phyloP scores from a whole-genome alignment of 192 early-diverging fungal genomes.

The Paraglomus occultum region DNA sequence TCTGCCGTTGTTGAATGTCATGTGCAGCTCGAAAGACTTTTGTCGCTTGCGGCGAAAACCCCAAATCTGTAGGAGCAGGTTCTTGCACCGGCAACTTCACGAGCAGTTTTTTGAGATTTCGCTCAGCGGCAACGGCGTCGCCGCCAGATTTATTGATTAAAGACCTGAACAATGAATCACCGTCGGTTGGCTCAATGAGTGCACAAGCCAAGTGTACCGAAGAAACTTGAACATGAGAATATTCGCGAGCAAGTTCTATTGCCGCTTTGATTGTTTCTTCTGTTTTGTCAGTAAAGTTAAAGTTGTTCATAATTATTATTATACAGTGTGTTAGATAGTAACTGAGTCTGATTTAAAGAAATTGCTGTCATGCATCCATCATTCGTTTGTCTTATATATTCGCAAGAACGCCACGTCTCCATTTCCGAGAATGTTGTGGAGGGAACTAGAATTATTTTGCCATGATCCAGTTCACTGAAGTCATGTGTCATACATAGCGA shows the following conservation, averaged over 20 bases:
- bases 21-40: slow-evolving; percentile 74
- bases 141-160: slow-evolving; percentile 84
- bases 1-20: slow-evolving; percentile 79
- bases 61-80: slow-evolving; percentile 77
- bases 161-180: slow-evolving; percentile 68
- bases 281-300: slow-evolving; percentile 87
- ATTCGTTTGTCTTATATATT: too few relatives aligned
- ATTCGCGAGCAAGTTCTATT: slow-evolving; percentile 70
- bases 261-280: slow-evolving; percentile 63
- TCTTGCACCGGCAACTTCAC: slow-evolving; percentile 81
- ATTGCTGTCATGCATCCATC: too few relatives aligned
- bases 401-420: too few relatives aligned
- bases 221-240: slow-evolving; percentile 70
- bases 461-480: too few relatives aligned
- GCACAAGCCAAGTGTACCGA: slow-evolving; percentile 81
- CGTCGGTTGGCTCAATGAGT: slow-evolving; percentile 80
- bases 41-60: slow-evolving; percentile 57
- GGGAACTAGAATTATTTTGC: too few relatives aligned
- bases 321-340: not conserved
- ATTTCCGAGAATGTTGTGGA: too few relatives aligned
- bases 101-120: slow-evolving; percentile 73
- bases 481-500: too few relatives aligned
- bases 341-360: not conserved
- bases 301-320: slow-evolving; percentile 47
- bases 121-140: slow-evolving; percentile 71